phyloP scores from a whole-genome alignment of 2,329 filamentous ascomycete species.

The Fusarium illudens region DNA sequence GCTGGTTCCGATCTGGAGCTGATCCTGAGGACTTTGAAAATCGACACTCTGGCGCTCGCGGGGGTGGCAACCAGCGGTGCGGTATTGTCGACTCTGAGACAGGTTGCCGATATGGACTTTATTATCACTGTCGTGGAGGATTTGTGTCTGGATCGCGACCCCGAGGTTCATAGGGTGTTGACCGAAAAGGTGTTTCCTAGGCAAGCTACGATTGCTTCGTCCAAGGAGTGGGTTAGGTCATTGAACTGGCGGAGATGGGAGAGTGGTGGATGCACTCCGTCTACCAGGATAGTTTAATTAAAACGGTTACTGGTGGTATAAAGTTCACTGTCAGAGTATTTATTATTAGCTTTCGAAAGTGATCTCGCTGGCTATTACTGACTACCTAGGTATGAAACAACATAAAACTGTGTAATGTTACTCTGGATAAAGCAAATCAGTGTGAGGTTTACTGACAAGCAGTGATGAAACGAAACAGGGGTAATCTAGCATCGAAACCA shows the following conservation, averaged over 20 bases:
- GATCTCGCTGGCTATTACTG: too few species aligned
- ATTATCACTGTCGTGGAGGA: neutral
- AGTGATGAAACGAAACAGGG: neutral
- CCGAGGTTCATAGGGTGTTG: neutral
- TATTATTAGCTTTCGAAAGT: too few species aligned
- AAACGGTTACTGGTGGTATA: neutral
- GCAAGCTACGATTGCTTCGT: conserved; percentile 35
- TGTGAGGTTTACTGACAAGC: neutral
- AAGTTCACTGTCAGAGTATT: neutral
- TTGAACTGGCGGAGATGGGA: neutral
- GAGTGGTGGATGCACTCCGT: too few species aligned
- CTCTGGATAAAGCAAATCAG: neutral
- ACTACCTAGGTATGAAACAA: too few species aligned
- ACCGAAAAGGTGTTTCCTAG: neutral
- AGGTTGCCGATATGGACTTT: neutral
- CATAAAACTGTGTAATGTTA: neutral
- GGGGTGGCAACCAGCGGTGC: neutral
- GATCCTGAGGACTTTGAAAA: neutral
- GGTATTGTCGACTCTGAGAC: neutral
- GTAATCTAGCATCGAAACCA: neutral
- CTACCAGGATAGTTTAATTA: neutral
- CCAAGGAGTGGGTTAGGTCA: neutral
- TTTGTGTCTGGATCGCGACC: neutral
- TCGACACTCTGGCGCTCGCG: neutral
- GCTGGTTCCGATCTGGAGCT: neutral